Evolutionary conservation across 1,284 basidiomycete genomes (phyloP), one percentile per base, ranked within the genome.

Genomic region (Mycena sp.): DNA sequence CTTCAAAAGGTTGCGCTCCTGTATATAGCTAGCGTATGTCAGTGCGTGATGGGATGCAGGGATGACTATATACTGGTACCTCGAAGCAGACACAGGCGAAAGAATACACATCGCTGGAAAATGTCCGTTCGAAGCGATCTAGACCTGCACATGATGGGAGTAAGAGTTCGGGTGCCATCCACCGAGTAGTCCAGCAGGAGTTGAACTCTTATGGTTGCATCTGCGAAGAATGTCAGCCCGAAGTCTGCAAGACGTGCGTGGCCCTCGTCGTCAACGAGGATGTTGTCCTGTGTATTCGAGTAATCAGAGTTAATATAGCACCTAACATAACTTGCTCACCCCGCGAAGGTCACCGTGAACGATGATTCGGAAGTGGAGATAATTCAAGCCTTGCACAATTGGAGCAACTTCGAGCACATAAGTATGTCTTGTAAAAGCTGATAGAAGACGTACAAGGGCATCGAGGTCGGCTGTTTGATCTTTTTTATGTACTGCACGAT

Each of bases 321-420:
- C 19, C 29, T n/a, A 19, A 11, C 17, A 21, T 12, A 32, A 23
- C 35, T 29, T 6, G 19, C 49, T 46, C 23, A 79, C 79, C 51
- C 72, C 76, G 53, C 80, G 80, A 30, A 81, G 63, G 56, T 80
- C 80, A 16, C 78, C 77, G 29, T 80, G 80, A 26, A 78, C 53
- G 43, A 80, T 71, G 2, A 70, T 58, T n/a, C 68, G 63, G 12
- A 23, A 51, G 41, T 81, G 78, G 11, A 80, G 70, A 53, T 78
- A 79, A 6, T 60, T 21, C 9, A 80, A 64, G 16, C 66, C 80
- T 44, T 68, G 43, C 2, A 74, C 75, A 48, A 79, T 58, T 76
- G 73, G 40, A 45, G 67, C 21, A 67, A 68, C 73, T 75, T 54
- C 9, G 3, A n/a, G 57, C n/a, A 1, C 19, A 43, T 58, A 3